Evolutionary conservation across 176 grass and related monocot genomes (phyloP).

Genomic region (Ensete glaucum): DNA sequence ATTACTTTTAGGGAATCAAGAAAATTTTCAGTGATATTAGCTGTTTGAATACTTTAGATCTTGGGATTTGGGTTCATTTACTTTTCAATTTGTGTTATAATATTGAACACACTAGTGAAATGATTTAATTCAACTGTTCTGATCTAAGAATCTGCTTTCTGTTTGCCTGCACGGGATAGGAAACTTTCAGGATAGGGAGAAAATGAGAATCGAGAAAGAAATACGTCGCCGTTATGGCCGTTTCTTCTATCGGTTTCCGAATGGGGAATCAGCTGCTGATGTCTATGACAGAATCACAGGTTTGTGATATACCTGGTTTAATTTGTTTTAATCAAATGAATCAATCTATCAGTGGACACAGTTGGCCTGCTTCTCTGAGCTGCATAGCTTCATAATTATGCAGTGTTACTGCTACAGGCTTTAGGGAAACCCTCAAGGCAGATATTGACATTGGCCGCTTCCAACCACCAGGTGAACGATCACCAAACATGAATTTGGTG

Average conservation of each 20-base stretch:
- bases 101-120: background rate
- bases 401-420: conserved; percentile 47
- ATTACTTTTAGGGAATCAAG: background rate
- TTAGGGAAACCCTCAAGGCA: conserved; percentile 56
- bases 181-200: conserved; percentile 63
- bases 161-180: conserved; percentile 17
- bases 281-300: conserved; percentile 69
- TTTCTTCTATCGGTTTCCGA: conserved; percentile 67
- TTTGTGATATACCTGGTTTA: background rate
- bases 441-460: conserved; percentile 64
- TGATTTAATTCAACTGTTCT: background rate
- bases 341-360: conserved; percentile 4
- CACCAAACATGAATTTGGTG: conserved; percentile 49
- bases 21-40: background rate
- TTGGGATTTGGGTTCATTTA: background rate
- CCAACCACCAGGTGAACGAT: conserved; percentile 31
- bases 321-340: background rate
- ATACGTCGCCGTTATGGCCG: conserved; percentile 36
- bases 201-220: conserved; percentile 62
- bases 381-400: conserved; percentile 35
- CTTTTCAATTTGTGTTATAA: background rate
- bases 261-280: conserved; percentile 76
- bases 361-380: conserved; percentile 10
- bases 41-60: background rate
- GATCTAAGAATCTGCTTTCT: background rate